Percentiles rank a stretch among this genome's conserved stretches.
Evolutionary conservation across 106 monocot species (phyloP).

Genomic region (Dactylorhiza incarnata): DNA sequence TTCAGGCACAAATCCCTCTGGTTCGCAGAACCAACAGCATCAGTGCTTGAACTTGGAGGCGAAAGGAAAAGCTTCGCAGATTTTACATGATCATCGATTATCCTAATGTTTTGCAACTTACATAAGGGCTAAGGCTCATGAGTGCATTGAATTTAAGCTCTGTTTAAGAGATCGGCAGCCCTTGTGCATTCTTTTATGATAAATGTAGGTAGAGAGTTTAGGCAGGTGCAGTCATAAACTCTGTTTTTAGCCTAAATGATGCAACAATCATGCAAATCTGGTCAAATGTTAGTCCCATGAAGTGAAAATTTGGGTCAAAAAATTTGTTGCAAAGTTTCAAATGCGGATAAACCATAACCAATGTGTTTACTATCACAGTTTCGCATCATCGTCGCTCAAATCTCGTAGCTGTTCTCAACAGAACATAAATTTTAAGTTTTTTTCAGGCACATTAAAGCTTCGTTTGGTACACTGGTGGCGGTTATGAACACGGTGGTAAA

Average conservation of each 20-base stretch:
- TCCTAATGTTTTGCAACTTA: not conserved
- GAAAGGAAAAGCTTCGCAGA: not conserved
- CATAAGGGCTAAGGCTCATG: not conserved
- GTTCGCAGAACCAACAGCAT: not conserved
- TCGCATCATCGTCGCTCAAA: too few relatives aligned
- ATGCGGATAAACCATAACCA: too few relatives aligned
- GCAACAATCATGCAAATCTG: not conserved
- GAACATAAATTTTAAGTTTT: too few relatives aligned
- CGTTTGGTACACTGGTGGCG: too few relatives aligned
- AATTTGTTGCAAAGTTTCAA: too few relatives aligned
- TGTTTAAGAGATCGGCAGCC: not conserved
- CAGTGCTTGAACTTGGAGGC: not conserved
- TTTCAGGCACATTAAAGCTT: too few relatives aligned
- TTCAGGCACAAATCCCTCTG: not conserved
- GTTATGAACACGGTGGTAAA: too few relatives aligned
- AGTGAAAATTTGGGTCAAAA: too few relatives aligned
- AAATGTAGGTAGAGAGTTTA: not conserved
- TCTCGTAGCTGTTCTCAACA: too few relatives aligned
- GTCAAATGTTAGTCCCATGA: not conserved
- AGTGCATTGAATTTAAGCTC: not conserved
- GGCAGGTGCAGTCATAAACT: too few relatives aligned
- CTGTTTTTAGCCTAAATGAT: not conserved
- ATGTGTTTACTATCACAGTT: too few relatives aligned
- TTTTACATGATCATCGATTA: not conserved
- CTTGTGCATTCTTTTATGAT: not conserved